Percentiles rank a stretch among this genome's conserved stretches.
These are phyloP conservation scores for Phyllosticta citriasiana DNA, from an alignment of 2,329 filamentous ascomycete species.

Conservation along the genomic window DNA sequence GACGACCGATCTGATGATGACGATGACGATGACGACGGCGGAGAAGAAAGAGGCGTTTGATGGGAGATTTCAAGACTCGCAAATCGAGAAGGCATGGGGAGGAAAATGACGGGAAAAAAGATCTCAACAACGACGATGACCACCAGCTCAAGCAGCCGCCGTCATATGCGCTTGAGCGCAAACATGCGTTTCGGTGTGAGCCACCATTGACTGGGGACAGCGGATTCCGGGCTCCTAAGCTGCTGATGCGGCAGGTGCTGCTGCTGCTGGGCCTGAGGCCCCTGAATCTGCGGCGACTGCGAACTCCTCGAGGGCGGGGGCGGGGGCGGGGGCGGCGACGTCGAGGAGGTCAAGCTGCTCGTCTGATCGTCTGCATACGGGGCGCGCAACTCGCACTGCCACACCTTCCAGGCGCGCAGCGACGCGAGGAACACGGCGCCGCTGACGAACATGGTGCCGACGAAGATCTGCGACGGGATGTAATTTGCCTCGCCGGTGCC, in stretches of 20 bases:
- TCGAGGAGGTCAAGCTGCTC: neutral
- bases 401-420: constrained; percentile 9
- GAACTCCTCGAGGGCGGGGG: no score
- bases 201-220: neutral
- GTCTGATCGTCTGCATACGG: neutral
- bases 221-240: neutral
- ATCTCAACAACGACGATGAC: neutral
- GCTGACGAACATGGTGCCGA: neutral
- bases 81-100: neutral
- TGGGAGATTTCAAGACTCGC: neutral
- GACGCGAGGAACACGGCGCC: constrained; percentile 2
- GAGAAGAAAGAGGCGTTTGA: neutral
- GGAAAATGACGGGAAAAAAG: neutral
- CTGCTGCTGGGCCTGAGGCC: no score
- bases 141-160: neutral
- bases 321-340: no score
- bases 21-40: neutral
- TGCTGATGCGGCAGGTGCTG: neutral
- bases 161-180: neutral
- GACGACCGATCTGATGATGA: neutral
- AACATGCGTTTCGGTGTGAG: neutral
- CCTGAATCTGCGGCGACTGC: no score
- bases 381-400: neutral
- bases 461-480: constrained; percentile 3
- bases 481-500: neutral